phyloP scores from a whole-genome alignment of 2,329 filamentous ascomycete genomes.

The Atkinsonella hypoxylon region DNA sequence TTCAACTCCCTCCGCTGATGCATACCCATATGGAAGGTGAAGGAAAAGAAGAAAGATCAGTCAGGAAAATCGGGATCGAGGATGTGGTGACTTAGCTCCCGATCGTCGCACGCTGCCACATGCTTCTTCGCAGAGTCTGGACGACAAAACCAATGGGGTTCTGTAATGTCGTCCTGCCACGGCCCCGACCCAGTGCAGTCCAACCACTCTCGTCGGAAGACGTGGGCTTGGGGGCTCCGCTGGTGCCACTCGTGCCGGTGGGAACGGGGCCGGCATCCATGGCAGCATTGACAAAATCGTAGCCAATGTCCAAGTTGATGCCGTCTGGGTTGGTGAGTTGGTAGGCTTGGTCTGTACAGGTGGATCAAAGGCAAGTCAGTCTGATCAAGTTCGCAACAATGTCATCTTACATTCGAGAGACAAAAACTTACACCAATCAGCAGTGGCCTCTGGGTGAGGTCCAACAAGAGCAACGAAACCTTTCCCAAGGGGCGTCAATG shows the following conservation, averaged over 20 bases:
- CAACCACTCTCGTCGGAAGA: slow-evolving; percentile 1
- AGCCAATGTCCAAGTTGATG: slow-evolving; percentile 11
- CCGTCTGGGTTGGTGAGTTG: slow-evolving; percentile 13
- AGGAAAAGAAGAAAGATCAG: background rate
- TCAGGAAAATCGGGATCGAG: no score
- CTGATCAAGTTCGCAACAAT: background rate
- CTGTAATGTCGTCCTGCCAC: slow-evolving; percentile 2
- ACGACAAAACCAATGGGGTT: slow-evolving; percentile 2
- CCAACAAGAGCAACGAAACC: slow-evolving; percentile 15
- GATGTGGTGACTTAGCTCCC: no score
- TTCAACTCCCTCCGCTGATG: background rate
- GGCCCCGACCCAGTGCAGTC: background rate
- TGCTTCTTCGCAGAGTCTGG: background rate
- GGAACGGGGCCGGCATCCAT: slow-evolving; percentile 4
- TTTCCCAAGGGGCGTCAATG: slow-evolving; percentile 11
- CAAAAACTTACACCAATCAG: slow-evolving; percentile 14
- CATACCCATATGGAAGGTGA: background rate
- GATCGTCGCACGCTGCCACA: background rate
- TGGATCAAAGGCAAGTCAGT: background rate
- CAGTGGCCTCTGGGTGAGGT: slow-evolving; percentile 15
- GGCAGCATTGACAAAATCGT: slow-evolving; percentile 13
- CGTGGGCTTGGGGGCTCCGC: slow-evolving; percentile 1
- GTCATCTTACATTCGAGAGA: background rate
- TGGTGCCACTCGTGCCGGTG: background rate
- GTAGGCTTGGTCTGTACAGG: slow-evolving; percentile 4